These are phyloP conservation scores for Nicotiana undulata DNA, from an alignment of 257 asterid genomes.

Conservation along the genomic window DNA sequence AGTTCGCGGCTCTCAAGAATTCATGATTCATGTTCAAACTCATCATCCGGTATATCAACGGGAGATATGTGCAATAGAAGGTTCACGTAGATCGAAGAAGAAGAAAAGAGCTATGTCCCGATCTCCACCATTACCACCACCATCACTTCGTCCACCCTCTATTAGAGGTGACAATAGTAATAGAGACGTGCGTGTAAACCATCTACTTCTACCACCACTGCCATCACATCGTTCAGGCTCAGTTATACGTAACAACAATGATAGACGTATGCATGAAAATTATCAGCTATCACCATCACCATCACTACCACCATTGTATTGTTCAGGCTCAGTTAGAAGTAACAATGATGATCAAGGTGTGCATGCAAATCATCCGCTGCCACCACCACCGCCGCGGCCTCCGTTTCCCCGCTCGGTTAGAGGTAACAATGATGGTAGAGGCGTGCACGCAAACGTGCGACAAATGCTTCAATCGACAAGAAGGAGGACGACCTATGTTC, in stretches of 20 bases:
- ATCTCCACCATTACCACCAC: neutral
- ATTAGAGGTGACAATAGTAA: too few relatives aligned
- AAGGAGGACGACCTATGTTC: neutral
- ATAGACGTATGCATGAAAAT: too few relatives aligned
- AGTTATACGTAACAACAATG: too few relatives aligned
- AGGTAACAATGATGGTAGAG: neutral
- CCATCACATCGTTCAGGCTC: too few relatives aligned
- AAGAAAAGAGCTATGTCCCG: neutral
- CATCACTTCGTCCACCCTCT: neutral
- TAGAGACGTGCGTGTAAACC: neutral
- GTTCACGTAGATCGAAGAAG: neutral
- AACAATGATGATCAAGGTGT: too few relatives aligned
- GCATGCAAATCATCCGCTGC: too few relatives aligned
- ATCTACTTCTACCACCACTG: too few relatives aligned
- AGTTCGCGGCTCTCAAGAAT: neutral
- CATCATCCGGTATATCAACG: neutral
- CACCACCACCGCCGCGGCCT: too few relatives aligned
- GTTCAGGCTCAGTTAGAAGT: too few relatives aligned
- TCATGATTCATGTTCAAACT: neutral
- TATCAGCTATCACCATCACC: too few relatives aligned
- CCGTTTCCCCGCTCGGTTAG: too few relatives aligned
- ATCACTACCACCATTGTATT: too few relatives aligned
- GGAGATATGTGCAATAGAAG: neutral
- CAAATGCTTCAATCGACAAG: neutral
- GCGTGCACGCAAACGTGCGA: neutral